Evolutionary conservation across 2,329 filamentous ascomycete genomes (phyloP), one percentile per base, ranked within the genome.

Genomic region (Colletotrichum noveboracense): DNA sequence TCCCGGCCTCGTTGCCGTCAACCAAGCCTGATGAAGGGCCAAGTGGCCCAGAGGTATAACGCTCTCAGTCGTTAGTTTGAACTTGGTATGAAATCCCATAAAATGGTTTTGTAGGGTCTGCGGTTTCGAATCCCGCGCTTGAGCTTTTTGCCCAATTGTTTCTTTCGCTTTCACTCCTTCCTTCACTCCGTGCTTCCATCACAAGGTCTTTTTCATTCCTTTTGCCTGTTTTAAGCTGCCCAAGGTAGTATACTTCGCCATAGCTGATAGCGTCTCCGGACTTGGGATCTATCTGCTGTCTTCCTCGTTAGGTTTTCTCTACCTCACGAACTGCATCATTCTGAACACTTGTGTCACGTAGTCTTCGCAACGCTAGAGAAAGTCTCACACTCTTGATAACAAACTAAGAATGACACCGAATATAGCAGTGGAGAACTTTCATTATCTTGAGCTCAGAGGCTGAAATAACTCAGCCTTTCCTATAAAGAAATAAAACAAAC

Each of bases 1-100:
- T 0, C 38, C 3, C 0, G 1, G 43, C 18, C 18, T 48, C 6
- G 43, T 0, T 13, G n/a, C 5, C n/a, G 0, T 3, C 43, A 48
- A 48, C 43, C n/a, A 48, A 48, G 43, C n/a, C 43, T 48, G 43
- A 21, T 48, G 43, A 48, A 48, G 43, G n/a, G 43, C 43, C 43
- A 48, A 48, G 43, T 48, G 43, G 10, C n/a, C 43, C 10, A 48
- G 43, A 48, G 43, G 18, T n/a, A 13, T 21, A 48, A 48, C n/a
- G 43, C n/a, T 21, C 10, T 48, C 6, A 12, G 9, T 48, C 43
- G 43, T 21, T 48, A 48, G 43, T 21, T 48, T 48, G 43, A 48
- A 48, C 18, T 48, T 13, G 43, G n/a, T 48, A 48, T 48, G 43
- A 7, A 48, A 21, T 13, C 18, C 9, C 0, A 48, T 21, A 48